Evolutionary conservation across 2,329 filamentous ascomycete species (phyloP).

Genomic region (Penicillium crustosum): DNA sequence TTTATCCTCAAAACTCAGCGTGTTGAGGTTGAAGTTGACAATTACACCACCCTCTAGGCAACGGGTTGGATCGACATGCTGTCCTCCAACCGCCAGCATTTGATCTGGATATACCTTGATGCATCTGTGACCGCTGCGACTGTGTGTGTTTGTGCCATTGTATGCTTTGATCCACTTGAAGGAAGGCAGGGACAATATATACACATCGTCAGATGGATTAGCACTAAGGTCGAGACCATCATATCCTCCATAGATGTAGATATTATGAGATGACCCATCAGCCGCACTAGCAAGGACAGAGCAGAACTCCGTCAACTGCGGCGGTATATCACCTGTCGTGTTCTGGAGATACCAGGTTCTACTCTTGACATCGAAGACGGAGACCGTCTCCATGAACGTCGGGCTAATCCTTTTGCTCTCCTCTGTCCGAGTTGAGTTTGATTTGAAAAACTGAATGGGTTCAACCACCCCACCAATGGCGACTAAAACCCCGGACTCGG

Average conservation of each 20-base stretch:
- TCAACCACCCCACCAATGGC: constrained; percentile 41
- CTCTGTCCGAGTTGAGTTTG: constrained; percentile 8
- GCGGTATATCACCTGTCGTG: constrained; percentile 40
- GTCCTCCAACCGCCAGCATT: constrained; percentile 19
- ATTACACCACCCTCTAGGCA: constrained; percentile 21
- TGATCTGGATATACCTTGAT: constrained; percentile 23
- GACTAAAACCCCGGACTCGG: constrained; percentile 38
- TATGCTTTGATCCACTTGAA: constrained; percentile 23
- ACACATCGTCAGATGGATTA: constrained; percentile 42
- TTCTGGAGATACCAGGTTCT: constrained; percentile 43
- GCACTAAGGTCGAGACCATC: constrained; percentile 33
- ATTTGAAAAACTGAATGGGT: constrained; percentile 21
- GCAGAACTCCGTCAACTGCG: constrained; percentile 41
- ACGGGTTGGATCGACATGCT: constrained; percentile 4
- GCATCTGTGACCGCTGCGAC: constrained; percentile 19
- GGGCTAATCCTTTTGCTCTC: constrained; percentile 24
- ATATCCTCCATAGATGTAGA: constrained; percentile 53
- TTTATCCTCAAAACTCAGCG: constrained; percentile 12
- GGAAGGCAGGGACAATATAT: constrained; percentile 24
- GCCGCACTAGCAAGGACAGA: constrained; percentile 41
- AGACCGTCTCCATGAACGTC: constrained; percentile 39
- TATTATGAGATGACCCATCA: constrained; percentile 47
- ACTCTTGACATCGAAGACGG: constrained; percentile 41
- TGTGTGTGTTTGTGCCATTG: constrained; percentile 17
- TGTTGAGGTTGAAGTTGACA: constrained; percentile 23